Conservation (phyloP, 176 grass and related monocot genomes). For the Lolium multiflorum region DNA sequence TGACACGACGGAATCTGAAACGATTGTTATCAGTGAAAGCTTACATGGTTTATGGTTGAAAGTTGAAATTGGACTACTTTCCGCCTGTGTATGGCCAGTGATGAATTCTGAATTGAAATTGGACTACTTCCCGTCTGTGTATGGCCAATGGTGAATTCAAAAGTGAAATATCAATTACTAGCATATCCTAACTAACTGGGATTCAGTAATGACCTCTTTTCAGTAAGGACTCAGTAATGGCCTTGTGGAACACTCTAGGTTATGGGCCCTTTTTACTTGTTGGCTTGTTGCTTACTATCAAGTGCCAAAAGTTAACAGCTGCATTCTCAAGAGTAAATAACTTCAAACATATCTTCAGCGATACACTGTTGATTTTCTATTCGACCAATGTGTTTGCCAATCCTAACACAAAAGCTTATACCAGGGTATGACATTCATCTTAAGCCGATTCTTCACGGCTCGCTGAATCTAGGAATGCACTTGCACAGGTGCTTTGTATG, state of each 20-base stretch:
- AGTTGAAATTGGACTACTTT: not conserved
- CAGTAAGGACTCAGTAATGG: not conserved
- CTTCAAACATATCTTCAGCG: not conserved
- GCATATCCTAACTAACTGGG: not conserved
- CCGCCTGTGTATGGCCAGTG: not conserved
- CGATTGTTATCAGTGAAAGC: not conserved
- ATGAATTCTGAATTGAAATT: not conserved
- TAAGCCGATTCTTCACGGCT: not conserved
- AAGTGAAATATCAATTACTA: not conserved
- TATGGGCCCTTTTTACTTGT: not conserved
- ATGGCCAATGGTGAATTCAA: not conserved
- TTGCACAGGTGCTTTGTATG: not conserved
- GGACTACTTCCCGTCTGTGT: not conserved
- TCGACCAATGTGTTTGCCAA: not conserved
- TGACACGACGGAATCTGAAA: not conserved
- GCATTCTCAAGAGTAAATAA: not conserved
- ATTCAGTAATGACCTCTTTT: not conserved
- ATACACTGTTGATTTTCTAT: not conserved
- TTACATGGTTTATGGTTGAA: conserved; percentile 16
- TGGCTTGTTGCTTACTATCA: not conserved
- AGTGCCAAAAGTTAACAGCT: not conserved
- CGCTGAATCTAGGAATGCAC: not conserved
- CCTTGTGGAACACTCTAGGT: not conserved
- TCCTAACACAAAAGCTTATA: not conserved
- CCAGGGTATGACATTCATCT: not conserved